phyloP scores from a whole-genome alignment of 768 basidiomycete genomes.

The Heimioporus sp. region DNA sequence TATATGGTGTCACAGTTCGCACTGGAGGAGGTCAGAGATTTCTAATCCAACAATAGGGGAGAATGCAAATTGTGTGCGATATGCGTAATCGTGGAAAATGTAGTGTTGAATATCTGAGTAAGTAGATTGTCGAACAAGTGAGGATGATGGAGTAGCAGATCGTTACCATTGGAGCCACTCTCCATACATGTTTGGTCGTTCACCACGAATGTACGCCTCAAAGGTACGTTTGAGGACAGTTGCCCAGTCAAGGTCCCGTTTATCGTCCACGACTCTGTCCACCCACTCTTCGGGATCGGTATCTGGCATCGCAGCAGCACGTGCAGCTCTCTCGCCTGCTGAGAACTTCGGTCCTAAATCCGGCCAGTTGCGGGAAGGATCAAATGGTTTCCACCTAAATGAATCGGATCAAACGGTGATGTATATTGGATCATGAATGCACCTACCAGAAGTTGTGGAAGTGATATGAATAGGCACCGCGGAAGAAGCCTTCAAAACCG shows the following conservation, averaged over 20 bases:
- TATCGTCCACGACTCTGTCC: constrained; percentile 56
- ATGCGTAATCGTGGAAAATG: constrained; percentile 26
- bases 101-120: constrained; percentile 23
- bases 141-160: constrained; percentile 5
- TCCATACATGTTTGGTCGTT: constrained; percentile 94
- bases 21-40: constrained; percentile 20
- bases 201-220: constrained; percentile 88
- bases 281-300: constrained; percentile 36
- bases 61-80: constrained; percentile 28
- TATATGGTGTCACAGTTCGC: constrained; percentile 30
- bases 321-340: constrained; percentile 69
- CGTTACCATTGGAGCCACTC: constrained; percentile 63
- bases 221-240: constrained; percentile 95
- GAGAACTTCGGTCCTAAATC: constrained; percentile 83
- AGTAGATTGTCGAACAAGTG: constrained; percentile 27
- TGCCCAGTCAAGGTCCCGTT: constrained; percentile 86
- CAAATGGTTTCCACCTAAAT: constrained; percentile 93
- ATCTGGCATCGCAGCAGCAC: constrained; percentile 39
- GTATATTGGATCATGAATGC: not conserved
- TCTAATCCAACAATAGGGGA: constrained; percentile 32
- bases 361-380: constrained; percentile 91
- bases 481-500: constrained; percentile 95
- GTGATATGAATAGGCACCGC: constrained; percentile 93
- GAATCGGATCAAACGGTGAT: not conserved
- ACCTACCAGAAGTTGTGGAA: constrained; percentile 91